phyloP scores from a whole-genome alignment of 495 filamentous ascomycete species.

The Penicillium atrosanguineum region DNA sequence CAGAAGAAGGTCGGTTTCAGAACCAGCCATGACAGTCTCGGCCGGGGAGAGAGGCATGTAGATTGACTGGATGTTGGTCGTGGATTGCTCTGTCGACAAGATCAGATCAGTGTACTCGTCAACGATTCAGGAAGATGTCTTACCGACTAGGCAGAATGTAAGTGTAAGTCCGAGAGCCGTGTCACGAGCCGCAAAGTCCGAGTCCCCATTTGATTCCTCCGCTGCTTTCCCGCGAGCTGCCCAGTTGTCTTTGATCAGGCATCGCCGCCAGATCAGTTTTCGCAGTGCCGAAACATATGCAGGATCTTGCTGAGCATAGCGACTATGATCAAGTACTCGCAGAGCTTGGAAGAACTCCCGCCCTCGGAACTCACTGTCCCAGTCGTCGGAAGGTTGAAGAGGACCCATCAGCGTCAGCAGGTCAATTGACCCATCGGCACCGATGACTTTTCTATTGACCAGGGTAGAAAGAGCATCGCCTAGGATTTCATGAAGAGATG shows the following conservation, averaged over 20 bases:
- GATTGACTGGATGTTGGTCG: constrained; percentile 18
- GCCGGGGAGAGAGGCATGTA: constrained; percentile 47
- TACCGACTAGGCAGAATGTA: constrained; percentile 33
- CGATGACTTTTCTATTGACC: constrained; percentile 64
- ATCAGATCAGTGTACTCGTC: not conserved
- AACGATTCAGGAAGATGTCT: constrained; percentile 2
- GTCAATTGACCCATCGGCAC: constrained; percentile 69
- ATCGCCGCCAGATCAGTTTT: constrained; percentile 80
- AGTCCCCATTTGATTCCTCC: constrained; percentile 25
- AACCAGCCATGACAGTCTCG: constrained; percentile 46
- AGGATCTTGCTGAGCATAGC: constrained; percentile 44
- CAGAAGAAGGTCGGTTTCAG: constrained; percentile 51
- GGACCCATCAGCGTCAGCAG: constrained; percentile 70
- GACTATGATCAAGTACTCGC: constrained; percentile 58
- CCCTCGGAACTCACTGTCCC: constrained; percentile 37
- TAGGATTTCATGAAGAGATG: constrained; percentile 63
- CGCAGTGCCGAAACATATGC: constrained; percentile 55
- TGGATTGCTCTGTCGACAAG: constrained; percentile 15
- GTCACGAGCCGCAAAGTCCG: constrained; percentile 21
- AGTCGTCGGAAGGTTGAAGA: constrained; percentile 22
- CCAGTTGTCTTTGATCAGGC: constrained; percentile 79
- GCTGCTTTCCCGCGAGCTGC: constrained; percentile 41
- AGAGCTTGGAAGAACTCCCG: constrained; percentile 71
- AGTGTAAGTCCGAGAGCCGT: constrained; percentile 37
- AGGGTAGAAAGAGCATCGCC: constrained; percentile 62